Conservation (phyloP, 306 rosid species). For the Canavalia gladiata region DNA sequence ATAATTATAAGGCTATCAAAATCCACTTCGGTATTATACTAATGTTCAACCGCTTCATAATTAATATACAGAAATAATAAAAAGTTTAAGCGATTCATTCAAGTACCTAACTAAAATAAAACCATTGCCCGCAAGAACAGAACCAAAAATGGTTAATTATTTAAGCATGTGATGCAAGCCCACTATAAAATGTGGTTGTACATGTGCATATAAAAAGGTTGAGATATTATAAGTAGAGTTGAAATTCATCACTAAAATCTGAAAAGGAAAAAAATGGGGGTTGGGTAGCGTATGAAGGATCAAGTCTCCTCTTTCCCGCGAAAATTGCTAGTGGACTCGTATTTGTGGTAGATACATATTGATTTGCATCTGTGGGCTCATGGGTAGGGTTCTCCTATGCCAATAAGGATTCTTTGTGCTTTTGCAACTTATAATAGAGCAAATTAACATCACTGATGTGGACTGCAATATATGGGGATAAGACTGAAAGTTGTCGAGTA, state of each 20-base stretch:
- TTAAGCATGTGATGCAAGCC: conserved; percentile 50
- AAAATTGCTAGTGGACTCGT: conserved; percentile 43
- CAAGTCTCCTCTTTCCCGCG: conserved; percentile 31
- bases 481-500: conserved; percentile 52
- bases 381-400: conserved; percentile 22
- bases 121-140: conserved; percentile 11
- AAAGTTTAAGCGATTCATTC: conserved; percentile 23
- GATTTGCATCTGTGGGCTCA: conserved; percentile 42
- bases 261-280: neutral
- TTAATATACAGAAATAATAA: neutral
- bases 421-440: conserved; percentile 39
- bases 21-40: neutral
- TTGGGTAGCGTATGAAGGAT: conserved; percentile 53
- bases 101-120: conserved; percentile 30
- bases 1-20: neutral
- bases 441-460: conserved; percentile 52
- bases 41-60: conserved; percentile 32
- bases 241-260: conserved; percentile 43
- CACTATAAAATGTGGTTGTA: conserved; percentile 37
- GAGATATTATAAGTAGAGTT: conserved; percentile 47
- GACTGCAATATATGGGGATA: conserved; percentile 51
- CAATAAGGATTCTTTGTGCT: conserved; percentile 35
- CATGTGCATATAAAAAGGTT: neutral
- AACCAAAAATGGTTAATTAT: conserved; percentile 9
- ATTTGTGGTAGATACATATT: conserved; percentile 39